phyloP scores from a whole-genome alignment of 2,329 filamentous ascomycete species.

The Hirsutella thompsonii region DNA sequence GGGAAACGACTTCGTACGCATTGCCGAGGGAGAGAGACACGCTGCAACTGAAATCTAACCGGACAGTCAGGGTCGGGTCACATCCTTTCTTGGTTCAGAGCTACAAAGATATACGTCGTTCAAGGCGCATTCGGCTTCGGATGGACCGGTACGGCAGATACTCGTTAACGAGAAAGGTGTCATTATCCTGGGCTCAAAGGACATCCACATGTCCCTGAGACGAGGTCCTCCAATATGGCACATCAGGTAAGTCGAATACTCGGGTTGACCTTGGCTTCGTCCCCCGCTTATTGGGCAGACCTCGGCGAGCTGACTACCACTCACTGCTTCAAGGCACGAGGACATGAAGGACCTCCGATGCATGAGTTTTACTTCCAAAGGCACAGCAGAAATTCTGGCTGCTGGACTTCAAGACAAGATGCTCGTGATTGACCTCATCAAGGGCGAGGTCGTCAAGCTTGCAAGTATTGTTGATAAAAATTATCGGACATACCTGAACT shows the following conservation, averaged over 20 bases:
- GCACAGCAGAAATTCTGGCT: constrained; percentile 70
- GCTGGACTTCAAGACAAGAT: constrained; percentile 79
- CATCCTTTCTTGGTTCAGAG: constrained; percentile 77
- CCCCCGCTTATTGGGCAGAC: no score
- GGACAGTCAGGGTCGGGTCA: constrained; percentile 61
- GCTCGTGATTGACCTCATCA: constrained; percentile 60
- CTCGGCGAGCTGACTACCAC: neutral
- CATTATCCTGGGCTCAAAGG: constrained; percentile 68
- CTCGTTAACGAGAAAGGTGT: constrained; percentile 86
- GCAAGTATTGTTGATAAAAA: constrained; percentile 16
- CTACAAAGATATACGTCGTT: constrained; percentile 86
- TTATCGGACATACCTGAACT: neutral
- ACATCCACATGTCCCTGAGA: constrained; percentile 79
- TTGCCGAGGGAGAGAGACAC: neutral
- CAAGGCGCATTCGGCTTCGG: constrained; percentile 58
- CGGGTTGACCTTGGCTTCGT: no score
- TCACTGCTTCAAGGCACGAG: constrained; percentile 35
- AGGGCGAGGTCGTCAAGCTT: constrained; percentile 59
- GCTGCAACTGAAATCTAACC: constrained; percentile 10
- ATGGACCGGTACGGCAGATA: constrained; percentile 76
- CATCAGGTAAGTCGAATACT: constrained; percentile 49
- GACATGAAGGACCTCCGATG: constrained; percentile 81
- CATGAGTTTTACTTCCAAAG: constrained; percentile 90
- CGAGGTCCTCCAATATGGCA: constrained; percentile 83
- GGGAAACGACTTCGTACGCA: constrained; percentile 73